Base-by-base conservation (phyloP, 768 basidiomycete genomes). In the Chlorophyllum brunneum region DNA sequence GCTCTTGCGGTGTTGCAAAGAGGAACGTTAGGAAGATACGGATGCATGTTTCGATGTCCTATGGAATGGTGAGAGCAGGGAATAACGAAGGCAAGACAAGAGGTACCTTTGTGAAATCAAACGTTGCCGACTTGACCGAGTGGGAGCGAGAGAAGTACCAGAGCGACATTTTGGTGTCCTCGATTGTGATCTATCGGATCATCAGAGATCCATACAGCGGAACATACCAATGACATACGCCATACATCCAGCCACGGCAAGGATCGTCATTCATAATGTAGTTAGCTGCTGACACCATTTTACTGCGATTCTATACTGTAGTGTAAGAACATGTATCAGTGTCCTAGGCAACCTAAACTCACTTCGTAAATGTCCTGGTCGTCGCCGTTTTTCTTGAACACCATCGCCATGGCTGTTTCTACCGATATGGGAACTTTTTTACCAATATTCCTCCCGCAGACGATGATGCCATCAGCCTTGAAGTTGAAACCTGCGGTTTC, bases 141-240 rank as follows among this genome's bases (percentile, higher is more conserved):
- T 56, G 49, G 6, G 49, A 51, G 27, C 49, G 48, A 1, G 39
- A 51, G 36, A 56, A 56, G 24, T 51, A 46, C 54, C 54, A 51
- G 0, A 56, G 11, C 3, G 43, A 45, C 34, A 51, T 50, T 2
- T 29, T 13, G 2, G 26, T 13, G 33, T 40, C 49, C 43, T 56
- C 54, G 13, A 56, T 50, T 9, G 54, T 38, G 10, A 51, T 29
- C 54, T 56, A n/a, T 18, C 11, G 7, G 11, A n/a, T 34, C 5
- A 13, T 4, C 5, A 43, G 22, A 31, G 11, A 8, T 24, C 34
- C 1, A 18, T 5, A 16, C 24, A 6, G 26, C 22, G 1, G 31
- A 22, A 37, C n/a, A 11, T 16, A 27, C 2, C 13, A 23, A 30
- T 1, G 13, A 49, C 48, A 20, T 40, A 49, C 48, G 11, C 24